Conservation (phyloP, 2,329 filamentous ascomycete species). For the Ploettnerulaceae sp. region DNA sequence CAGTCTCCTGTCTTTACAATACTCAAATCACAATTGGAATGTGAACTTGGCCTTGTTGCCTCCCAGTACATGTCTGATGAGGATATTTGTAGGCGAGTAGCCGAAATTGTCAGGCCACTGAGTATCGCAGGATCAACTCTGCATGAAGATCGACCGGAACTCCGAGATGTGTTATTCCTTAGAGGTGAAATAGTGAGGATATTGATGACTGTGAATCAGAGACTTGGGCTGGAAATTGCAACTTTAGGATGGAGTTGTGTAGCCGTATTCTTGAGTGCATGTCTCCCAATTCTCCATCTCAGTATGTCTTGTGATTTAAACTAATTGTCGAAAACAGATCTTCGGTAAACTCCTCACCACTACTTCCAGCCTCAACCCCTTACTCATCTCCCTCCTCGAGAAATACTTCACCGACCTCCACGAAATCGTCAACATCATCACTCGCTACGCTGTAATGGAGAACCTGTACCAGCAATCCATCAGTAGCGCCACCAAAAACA, state of each 20-base stretch:
- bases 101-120: constrained; percentile 1
- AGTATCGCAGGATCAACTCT: neutral
- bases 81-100: constrained; percentile 2
- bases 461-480: constrained; percentile 20
- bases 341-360: constrained; percentile 3
- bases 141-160: neutral
- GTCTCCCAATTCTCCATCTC: neutral
- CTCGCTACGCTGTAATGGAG: constrained; percentile 25
- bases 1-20: neutral
- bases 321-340: constrained; percentile 1
- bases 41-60: neutral
- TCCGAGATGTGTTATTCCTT: constrained; percentile 2
- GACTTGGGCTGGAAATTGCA: constrained; percentile 17
- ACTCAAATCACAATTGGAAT: neutral
- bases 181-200: constrained; percentile 14
- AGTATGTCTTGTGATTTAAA: neutral
- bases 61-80: neutral
- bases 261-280: constrained; percentile 8
- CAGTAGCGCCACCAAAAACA: neutral
- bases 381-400: neutral
- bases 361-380: neutral
- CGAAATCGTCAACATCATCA: constrained; percentile 18
- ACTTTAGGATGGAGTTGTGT: constrained; percentile 19
- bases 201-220: constrained; percentile 14
- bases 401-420: constrained; percentile 11